phyloP scores from a whole-genome alignment of 2,329 filamentous ascomycete genomes.

The Colletotrichum tropicicola region DNA sequence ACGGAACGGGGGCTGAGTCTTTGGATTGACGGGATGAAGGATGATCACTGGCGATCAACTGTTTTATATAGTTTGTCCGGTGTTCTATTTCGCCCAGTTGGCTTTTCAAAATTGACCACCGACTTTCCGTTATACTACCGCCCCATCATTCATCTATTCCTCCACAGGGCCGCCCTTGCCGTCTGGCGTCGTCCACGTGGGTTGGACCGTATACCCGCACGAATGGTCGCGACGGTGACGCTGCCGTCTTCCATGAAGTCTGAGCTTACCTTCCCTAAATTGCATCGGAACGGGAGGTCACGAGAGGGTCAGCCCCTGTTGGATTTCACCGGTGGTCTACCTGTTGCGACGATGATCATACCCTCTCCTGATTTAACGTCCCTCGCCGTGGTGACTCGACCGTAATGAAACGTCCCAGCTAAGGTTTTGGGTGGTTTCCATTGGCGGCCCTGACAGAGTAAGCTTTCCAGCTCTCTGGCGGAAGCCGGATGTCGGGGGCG shows the following conservation, averaged over 20 bases:
- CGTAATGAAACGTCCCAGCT: too few species aligned
- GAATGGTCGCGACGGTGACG: not conserved
- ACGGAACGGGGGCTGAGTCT: not conserved
- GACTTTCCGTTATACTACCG: not conserved
- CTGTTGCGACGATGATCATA: not conserved
- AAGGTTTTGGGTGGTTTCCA: too few species aligned
- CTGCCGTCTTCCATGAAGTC: too few species aligned
- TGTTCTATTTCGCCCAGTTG: not conserved
- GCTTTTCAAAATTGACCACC: too few species aligned
- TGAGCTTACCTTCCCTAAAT: not conserved
- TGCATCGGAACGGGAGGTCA: slow-evolving; percentile 1
- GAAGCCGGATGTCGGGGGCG: not conserved
- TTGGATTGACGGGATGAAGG: not conserved
- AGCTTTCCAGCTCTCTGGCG: not conserved
- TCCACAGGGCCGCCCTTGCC: not conserved
- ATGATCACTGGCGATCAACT: not conserved
- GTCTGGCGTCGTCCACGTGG: not conserved
- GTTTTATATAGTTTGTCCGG: not conserved
- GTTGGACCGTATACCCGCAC: not conserved
- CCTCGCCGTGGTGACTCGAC: too few species aligned
- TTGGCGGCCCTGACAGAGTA: slow-evolving; percentile 5
- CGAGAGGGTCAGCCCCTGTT: not conserved
- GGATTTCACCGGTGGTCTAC: not conserved
- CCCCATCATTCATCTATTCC: not conserved
- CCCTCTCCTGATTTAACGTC: too few species aligned